Conservation (phyloP, 75 land plant species). For the Gnetum montanum region DNA sequence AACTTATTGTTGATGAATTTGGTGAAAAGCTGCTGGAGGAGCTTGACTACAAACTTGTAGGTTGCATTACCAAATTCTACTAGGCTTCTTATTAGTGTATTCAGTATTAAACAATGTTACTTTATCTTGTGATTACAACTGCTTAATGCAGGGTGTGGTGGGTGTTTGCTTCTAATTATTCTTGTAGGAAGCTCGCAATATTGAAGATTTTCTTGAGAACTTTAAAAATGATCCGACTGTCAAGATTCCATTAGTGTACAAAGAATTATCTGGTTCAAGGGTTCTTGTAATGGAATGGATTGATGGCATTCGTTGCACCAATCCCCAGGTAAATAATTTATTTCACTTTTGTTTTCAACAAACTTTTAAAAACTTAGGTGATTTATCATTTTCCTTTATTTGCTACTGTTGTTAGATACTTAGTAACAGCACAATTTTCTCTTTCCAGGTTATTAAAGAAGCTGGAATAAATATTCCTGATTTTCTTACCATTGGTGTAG, state of each 20-base stretch:
- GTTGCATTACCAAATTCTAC: background rate
- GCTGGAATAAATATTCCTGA: slow-evolving; percentile 80
- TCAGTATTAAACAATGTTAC: background rate
- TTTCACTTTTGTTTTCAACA: too few species aligned
- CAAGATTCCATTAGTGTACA: slow-evolving; percentile 88
- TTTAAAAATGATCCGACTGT: slow-evolving; percentile 92
- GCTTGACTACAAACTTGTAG: slow-evolving; percentile 94
- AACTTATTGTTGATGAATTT: slow-evolving; percentile 98
- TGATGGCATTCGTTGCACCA: slow-evolving; percentile 96
- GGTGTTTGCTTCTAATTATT: slow-evolving; percentile 13
- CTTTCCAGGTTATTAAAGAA: slow-evolving; percentile 70
- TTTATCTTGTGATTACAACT: slow-evolving; percentile 7
- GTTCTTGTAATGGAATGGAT: slow-evolving; percentile 99
- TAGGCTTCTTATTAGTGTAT: background rate
- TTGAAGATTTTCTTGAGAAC: slow-evolving; percentile 87
- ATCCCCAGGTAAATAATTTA: slow-evolving; percentile 67
- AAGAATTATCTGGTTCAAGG: slow-evolving; percentile 63
- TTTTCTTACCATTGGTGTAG: slow-evolving; percentile 90
- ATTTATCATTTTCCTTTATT: background rate
- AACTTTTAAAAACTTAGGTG: too few species aligned
- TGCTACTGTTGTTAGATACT: too few species aligned
- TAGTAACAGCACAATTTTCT: too few species aligned
- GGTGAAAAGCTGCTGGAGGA: slow-evolving; percentile 98
- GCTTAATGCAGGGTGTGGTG: slow-evolving; percentile 12
- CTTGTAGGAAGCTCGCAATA: slow-evolving; percentile 87